A percentile compares a stretch with the other conserved stretches of the same genome.
These are phyloP conservation scores for Xerocomellus amylosporus DNA, from an alignment of 768 basidiomycete genomes.

Conservation along the genomic window DNA sequence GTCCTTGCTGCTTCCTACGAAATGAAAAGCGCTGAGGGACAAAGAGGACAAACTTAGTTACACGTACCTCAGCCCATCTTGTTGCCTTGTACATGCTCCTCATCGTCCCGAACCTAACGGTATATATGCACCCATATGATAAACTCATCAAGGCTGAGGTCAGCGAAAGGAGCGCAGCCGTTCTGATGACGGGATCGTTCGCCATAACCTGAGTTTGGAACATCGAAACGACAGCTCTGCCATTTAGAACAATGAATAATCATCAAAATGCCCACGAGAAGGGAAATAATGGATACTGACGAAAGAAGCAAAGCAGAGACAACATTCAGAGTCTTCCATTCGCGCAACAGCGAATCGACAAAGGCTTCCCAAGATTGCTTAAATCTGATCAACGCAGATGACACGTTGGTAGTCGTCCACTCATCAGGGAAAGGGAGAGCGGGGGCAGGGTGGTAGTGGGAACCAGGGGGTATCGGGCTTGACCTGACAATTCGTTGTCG, in stretches of 20 bases:
- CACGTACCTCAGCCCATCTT: constrained; percentile 66
- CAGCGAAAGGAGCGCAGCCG: constrained; percentile 60
- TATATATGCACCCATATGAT: constrained; percentile 71
- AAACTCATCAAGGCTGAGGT: constrained; percentile 68
- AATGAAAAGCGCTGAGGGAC: neutral
- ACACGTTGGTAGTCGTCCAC: constrained; percentile 49
- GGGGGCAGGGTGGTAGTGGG: constrained; percentile 13
- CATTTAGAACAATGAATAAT: neutral
- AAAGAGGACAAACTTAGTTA: neutral
- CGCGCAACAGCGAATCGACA: constrained; percentile 63
- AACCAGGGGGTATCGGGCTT: constrained; percentile 32
- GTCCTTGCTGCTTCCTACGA: constrained; percentile 56
- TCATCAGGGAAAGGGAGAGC: constrained; percentile 51
- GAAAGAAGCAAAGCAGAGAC: constrained; percentile 62
- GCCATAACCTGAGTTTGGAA: constrained; percentile 56
- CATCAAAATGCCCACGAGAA: neutral
- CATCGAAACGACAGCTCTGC: constrained; percentile 65
- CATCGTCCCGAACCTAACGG: constrained; percentile 70
- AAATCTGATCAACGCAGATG: constrained; percentile 65
- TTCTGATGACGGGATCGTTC: constrained; percentile 59
- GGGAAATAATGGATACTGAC: constrained; percentile 30
- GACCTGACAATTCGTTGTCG: constrained; percentile 12
- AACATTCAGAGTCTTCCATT: constrained; percentile 77
- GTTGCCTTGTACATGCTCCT: constrained; percentile 67
- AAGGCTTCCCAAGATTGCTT: constrained; percentile 67